These are phyloP conservation scores for Periconia digitata DNA, from an alignment of 2,329 filamentous ascomycete genomes.

Conservation along the genomic window DNA sequence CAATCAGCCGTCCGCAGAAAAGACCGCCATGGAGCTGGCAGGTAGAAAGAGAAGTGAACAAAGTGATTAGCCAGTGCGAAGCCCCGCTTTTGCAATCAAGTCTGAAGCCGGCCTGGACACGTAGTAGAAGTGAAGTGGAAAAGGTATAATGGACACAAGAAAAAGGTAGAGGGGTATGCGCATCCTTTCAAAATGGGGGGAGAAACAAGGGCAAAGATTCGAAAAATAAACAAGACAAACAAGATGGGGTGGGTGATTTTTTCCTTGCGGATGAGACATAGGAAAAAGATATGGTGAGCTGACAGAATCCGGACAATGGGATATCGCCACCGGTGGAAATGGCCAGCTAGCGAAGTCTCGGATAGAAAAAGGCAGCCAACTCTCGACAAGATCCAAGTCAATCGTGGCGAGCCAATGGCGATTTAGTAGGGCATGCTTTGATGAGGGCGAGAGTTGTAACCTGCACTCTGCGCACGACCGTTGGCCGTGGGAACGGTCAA, in stretches of 20 bases:
- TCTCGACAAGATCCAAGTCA: no score
- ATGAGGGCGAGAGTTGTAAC: constrained; percentile 30
- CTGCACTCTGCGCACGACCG: constrained; percentile 39
- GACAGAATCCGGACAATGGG: no score
- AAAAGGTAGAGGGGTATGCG: constrained; percentile 18
- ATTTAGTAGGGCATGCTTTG: constrained; percentile 23
- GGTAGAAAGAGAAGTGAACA: no score
- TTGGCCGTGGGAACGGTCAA: constrained; percentile 27
- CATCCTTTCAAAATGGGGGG: constrained; percentile 9
- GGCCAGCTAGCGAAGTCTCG: no score
- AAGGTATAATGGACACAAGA: background rate
- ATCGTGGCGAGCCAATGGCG: no score
- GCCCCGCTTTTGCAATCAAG: no score
- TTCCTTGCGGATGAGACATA: constrained; percentile 7
- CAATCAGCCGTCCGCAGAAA: no score
- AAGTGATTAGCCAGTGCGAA: no score
- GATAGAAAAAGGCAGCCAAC: no score
- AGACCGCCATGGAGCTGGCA: no score
- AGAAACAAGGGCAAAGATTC: constrained; percentile 16
- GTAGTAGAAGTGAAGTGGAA: background rate
- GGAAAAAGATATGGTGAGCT: no score
- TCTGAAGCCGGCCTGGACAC: background rate
- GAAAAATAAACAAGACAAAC: constrained; percentile 3
- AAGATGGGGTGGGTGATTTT: background rate
- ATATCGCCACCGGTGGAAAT: no score